Conservation (phyloP, 139 green algal species). For the Astrephomene gubernaculifera region DNA sequence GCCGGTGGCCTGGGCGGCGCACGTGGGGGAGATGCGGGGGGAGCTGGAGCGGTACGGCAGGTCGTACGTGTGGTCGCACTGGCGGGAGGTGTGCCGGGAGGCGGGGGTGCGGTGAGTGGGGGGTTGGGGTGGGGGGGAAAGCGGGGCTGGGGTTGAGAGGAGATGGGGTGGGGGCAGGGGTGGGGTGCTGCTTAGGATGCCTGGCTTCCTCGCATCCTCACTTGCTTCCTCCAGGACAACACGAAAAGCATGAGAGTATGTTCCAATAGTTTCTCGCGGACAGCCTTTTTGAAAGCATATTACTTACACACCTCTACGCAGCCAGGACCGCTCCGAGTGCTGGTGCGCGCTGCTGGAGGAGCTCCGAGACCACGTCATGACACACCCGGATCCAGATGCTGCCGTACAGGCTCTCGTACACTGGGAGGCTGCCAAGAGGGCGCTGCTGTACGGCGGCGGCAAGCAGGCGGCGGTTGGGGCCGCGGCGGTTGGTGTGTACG, state of each 20-base stretch:
- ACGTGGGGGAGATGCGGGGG: not conserved
- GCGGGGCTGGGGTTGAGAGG: not conserved
- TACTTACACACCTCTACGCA: too few relatives aligned
- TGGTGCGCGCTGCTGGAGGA: slow-evolving; percentile 31
- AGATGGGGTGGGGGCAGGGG: too few relatives aligned
- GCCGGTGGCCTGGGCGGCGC: slow-evolving; percentile 27
- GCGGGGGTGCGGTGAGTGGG: not conserved
- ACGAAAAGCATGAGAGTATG: too few relatives aligned
- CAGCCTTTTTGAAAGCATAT: too few relatives aligned
- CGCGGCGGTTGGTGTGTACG: too few relatives aligned
- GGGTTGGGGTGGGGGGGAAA: not conserved
- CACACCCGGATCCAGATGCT: slow-evolving; percentile 3
- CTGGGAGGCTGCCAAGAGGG: not conserved
- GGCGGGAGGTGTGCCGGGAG: not conserved
- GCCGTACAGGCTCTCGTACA: not conserved
- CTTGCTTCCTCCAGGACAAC: too few relatives aligned
- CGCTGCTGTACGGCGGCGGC: slow-evolving; percentile 2
- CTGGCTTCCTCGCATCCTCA: too few relatives aligned
- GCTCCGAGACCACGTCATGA: slow-evolving; percentile 6
- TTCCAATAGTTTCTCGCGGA: too few relatives aligned
- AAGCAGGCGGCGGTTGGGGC: not conserved
- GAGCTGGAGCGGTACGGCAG: not conserved
- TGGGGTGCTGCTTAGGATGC: too few relatives aligned
- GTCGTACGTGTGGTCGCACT: slow-evolving; percentile 12
- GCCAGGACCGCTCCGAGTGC: slow-evolving; percentile 30